Base-by-base conservation (phyloP, 2,329 filamentous ascomycete genomes). In the Coniochaeta sp. region DNA sequence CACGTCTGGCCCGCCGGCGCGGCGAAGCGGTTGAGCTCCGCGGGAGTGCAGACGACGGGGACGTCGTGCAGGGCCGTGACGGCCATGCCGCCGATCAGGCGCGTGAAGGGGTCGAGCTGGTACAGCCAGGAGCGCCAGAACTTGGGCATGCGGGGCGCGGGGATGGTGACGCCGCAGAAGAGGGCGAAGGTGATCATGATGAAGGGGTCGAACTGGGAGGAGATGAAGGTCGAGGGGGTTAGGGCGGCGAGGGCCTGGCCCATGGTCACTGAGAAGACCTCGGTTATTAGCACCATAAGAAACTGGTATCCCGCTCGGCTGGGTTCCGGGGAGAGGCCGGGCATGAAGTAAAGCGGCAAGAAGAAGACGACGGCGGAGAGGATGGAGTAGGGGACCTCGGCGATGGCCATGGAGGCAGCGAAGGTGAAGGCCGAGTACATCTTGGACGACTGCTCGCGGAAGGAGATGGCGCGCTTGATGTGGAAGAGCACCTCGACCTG, bases 401-500 rank as follows among this genome's bases (percentile, higher is more conserved):
- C 89, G 6, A 91, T 63, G n/a, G 92, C 78, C 74, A 94, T 87
- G 30, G 85, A 83, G 0, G 86, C 69, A 0, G 85, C 85, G 60
- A 96, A 96, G 2, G 87, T 87, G 55, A 89, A 82, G 46, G 86
- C 81, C 55, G 81, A 85, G 76, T 96, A 96, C 67, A 91, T 91
- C 72, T 95, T 95, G 52, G 86, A 85, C 14, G 87, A 86, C 16
- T 87, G 81, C 70, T 96, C 91, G 53, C 91, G 86, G 76, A 91
- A 94, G 72, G 89, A 91, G 57, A 95, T 85, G 63, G 88, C 77
- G 40, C 90, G 82, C 55, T 86, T 85, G 61, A 91, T 74, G 63
- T 91, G 85, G 66, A 88, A 95, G 72, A 91, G 91, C 33, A 86
- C 82, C 67, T 95, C 87, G 51, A 95, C 86, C 63, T 95, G 89